Percentiles rank a stretch among this genome's conserved stretches.
Evolutionary conservation across 768 basidiomycete species (phyloP).

Genomic region (Sutorius australiensis): DNA sequence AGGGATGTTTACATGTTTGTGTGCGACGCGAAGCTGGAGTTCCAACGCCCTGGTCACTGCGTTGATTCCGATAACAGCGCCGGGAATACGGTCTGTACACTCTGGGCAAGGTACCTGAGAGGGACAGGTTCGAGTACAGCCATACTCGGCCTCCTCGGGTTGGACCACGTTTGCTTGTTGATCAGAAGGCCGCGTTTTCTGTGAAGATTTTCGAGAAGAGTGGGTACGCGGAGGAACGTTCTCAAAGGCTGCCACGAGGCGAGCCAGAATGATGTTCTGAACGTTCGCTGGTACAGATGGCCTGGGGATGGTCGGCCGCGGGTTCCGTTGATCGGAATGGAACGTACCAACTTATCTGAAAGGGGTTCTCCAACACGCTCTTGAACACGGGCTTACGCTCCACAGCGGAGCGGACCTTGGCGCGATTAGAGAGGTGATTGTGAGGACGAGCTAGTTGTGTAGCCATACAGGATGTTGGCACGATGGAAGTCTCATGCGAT

Average conservation of each 20-base stretch:
- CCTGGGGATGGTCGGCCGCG: conserved; percentile 37
- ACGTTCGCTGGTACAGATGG: conserved; percentile 57
- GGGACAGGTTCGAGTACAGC: neutral
- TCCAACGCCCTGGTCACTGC: conserved; percentile 75
- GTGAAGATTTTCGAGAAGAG: conserved; percentile 15
- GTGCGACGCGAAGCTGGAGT: conserved; percentile 39
- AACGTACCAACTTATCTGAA: conserved; percentile 61
- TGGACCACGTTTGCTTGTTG: conserved; percentile 29
- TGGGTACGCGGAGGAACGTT: conserved; percentile 41
- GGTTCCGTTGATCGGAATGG: conserved; percentile 1
- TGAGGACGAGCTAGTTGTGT: conserved; percentile 50
- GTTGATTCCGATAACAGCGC: conserved; percentile 65
- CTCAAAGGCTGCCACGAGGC: conserved; percentile 46
- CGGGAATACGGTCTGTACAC: neutral
- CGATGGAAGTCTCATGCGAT: neutral
- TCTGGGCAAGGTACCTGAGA: neutral
- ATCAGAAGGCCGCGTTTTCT: neutral
- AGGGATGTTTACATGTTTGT: conserved; percentile 12
- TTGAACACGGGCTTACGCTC: conserved; percentile 69
- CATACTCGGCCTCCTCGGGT: conserved; percentile 2
- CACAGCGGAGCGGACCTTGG: conserved; percentile 37
- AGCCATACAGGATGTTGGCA: conserved; percentile 36
- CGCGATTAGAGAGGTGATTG: conserved; percentile 61
- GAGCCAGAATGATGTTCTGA: conserved; percentile 57
- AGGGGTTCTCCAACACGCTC: conserved; percentile 69